A percentile compares a stretch with the other conserved stretches of the same genome.
Conservation (phyloP, 225 moss, liverwort and hornwort species). For the Physcomitrellopsis africana region DNA sequence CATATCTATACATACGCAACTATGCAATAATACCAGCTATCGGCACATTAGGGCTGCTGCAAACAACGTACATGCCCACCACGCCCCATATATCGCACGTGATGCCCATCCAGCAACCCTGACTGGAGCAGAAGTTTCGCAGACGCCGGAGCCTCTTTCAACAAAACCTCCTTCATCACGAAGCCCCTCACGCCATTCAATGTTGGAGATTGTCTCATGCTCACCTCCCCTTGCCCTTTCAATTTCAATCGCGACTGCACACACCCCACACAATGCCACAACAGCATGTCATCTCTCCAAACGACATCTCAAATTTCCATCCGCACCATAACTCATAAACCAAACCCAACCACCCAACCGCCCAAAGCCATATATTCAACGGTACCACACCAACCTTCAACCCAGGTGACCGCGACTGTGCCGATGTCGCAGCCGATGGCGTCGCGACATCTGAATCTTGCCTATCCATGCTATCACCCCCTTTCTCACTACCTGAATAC, state of each 20-base stretch:
- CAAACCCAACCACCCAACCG: background rate
- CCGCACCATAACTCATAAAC: background rate
- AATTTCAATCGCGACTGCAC: slow-evolving; percentile 60
- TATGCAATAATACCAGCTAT: slow-evolving; percentile 13
- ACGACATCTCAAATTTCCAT: background rate
- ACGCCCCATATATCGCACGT: slow-evolving; percentile 85
- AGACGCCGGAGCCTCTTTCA: slow-evolving; percentile 84
- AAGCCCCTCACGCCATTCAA: slow-evolving; percentile 28
- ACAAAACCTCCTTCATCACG: slow-evolving; percentile 33
- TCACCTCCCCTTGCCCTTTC: slow-evolving; percentile 54
- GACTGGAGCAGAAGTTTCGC: slow-evolving; percentile 85
- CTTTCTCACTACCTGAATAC: slow-evolving; percentile 45
- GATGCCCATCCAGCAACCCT: slow-evolving; percentile 85
- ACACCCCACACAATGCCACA: slow-evolving; percentile 14
- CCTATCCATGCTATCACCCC: slow-evolving; percentile 46
- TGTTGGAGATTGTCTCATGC: slow-evolving; percentile 42
- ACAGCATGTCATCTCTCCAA: slow-evolving; percentile 22
- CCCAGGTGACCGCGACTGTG: slow-evolving; percentile 53
- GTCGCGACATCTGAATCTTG: slow-evolving; percentile 55
- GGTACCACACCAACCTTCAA: slow-evolving; percentile 43
- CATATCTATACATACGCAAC: slow-evolving; percentile 8
- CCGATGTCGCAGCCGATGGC: slow-evolving; percentile 45
- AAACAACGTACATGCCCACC: slow-evolving; percentile 68
- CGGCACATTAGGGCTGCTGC: slow-evolving; percentile 14
- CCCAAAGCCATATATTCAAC: background rate